Evolutionary conservation across 306 rosid genomes (phyloP), one percentile per base, ranked within the genome.

Genomic region (Canavalia ensiformis): DNA sequence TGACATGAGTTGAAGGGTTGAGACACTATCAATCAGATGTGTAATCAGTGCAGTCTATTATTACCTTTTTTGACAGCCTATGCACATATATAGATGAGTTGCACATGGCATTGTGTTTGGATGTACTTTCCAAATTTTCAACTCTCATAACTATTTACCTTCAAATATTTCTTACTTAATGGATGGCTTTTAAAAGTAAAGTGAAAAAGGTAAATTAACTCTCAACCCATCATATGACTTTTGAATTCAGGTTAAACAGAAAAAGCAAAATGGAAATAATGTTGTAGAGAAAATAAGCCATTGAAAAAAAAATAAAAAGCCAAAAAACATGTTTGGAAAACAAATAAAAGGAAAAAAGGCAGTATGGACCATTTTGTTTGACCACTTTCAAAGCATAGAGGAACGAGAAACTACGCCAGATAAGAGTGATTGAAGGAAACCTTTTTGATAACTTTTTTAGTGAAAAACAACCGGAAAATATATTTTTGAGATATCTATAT

Each of bases 61-160:
- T 70, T 60, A 57, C 51, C 5, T 4, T 70, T 50, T 69, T 31
- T 47, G 58, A 59, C 78, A 12, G 44, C 37, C 74, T 65, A 66
- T 77, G 41, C 42, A 37, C 25, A n/a, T 63, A 42, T 30, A 70
- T 8, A 31, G n/a, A 12, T 74, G 67, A 76, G 30, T 12, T 57
- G 82, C 90, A 82, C 87, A 75, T 88, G 87, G 85, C 46, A 33
- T 64, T 84, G 83, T 78, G 55, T 77, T 55, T 44, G 46, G 8
- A 31, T 51, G 47, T n/a, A 49, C 76, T 77, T 46, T 7, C 0
- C 2, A 46, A 50, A 49, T 50, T 51, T 65, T 81, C 62, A 35
- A 82, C 79, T 12, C 84, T 41, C 64, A 81, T n/a, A 8, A 13
- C 68, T 47, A 63, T 30, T 46, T 81, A 78, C 80, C 89, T 83